A percentile compares a stretch with the other conserved stretches of the same genome.
phyloP scores from a whole-genome alignment of 179 eudicot genomes.

The Beta lomatogona region DNA sequence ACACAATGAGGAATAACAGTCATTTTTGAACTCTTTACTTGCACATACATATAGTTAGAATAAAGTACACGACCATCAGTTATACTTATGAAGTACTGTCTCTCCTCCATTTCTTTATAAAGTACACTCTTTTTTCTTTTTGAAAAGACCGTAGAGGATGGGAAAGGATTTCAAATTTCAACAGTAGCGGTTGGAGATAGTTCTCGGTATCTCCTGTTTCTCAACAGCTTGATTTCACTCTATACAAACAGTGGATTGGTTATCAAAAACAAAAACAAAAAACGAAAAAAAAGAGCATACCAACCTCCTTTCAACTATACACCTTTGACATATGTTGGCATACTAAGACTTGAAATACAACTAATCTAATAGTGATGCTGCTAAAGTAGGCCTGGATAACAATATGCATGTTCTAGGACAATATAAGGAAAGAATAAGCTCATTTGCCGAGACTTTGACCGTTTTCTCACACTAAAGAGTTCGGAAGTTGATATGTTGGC shows the following conservation, averaged over 20 bases:
- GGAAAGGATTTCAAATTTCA: neutral
- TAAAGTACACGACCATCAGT: neutral
- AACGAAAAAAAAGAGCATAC: too few relatives aligned
- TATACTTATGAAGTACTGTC: neutral
- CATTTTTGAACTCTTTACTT: neutral
- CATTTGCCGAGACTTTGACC: too few relatives aligned
- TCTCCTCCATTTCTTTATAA: neutral
- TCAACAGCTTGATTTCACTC: neutral
- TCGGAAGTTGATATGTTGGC: too few relatives aligned
- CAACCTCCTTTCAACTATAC: neutral
- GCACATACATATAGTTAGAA: neutral
- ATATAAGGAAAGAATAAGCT: neutral
- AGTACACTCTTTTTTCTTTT: neutral
- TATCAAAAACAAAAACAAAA: neutral
- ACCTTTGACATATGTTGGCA: neutral
- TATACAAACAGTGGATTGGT: neutral
- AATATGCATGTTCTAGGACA: neutral
- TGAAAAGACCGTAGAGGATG: neutral
- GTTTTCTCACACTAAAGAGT: too few relatives aligned
- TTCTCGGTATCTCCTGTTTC: neutral
- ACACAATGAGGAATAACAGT: neutral
- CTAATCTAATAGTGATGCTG: neutral
- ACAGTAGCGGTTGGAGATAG: neutral
- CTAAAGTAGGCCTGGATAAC: neutral
- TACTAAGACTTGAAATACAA: neutral